Base-by-base conservation (phyloP, 352 stramenopile genomes). In the Peronospora belbahrii region DNA sequence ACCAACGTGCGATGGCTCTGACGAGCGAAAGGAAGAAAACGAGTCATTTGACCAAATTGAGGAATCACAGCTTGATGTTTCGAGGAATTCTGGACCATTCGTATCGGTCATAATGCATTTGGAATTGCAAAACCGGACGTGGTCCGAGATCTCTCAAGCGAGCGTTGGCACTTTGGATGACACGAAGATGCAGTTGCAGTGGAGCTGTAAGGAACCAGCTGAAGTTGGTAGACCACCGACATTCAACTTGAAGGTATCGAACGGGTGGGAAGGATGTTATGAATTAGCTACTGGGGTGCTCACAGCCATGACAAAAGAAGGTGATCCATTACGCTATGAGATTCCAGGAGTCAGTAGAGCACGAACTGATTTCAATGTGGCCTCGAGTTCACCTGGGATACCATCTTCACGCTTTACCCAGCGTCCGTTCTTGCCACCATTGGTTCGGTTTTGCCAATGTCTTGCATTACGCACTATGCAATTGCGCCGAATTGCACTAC, bases 381-480 rank as follows among this genome's bases (percentile, higher is more conserved):
- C 23, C 3, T 52, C 27, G 6, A 32, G 8, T 22, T 55, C 28
- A 24, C 58, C 45, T 2, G 24, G 25, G 2, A 5, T 2, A 9
- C 33, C 48, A 28, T 27, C 37, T 8, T 27, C 37, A 31, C 42
- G 36, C 30, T 52, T 54, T 18, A 49, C 30, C 5, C 25, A 59
- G 20, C 48, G 32, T 27, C 4, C 32, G 5, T 34, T 38, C 20
- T 42, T 65, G 13, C 54, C 56, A 15, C 32, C 56, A 13, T 35
- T 81, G 15, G 49, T 75, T 43, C 62, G 62, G 2, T 55, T 86
- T 23, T 82, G 72, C 32, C 70, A 85, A 22, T 78, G 67, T 27
- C 53, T 87, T 14, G 59, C 62, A 2, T 32, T 79, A 38, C 75
- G 75, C 1, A 52, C 49, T 5, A 63, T 83, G 40, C 70, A 84